Evolutionary conservation across 306 rosid genomes (phyloP).

Genomic region (Vachellia collinsii): DNA sequence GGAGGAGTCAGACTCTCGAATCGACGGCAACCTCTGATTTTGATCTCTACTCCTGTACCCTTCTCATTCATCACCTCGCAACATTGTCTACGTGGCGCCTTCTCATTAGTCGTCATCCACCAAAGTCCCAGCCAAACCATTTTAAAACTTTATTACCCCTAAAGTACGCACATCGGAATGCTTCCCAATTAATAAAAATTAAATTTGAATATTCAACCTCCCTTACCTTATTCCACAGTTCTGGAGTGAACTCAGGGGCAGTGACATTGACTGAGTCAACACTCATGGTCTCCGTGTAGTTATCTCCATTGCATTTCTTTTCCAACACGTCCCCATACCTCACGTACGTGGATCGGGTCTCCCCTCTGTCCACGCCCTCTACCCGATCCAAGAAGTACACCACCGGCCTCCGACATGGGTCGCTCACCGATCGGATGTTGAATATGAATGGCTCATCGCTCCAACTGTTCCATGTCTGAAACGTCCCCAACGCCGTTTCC

Average conservation of each 20-base stretch:
- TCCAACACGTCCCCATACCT: slow-evolving; percentile 5
- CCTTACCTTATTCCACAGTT: slow-evolving; percentile 57
- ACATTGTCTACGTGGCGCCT: slow-evolving; percentile 72
- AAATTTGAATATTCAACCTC: background rate
- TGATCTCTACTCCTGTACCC: slow-evolving; percentile 12
- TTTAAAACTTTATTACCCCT: background rate
- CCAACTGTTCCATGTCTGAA: slow-evolving; percentile 44
- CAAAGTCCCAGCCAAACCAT: background rate
- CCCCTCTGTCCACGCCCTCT: slow-evolving; percentile 19
- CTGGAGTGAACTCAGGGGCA: slow-evolving; percentile 35
- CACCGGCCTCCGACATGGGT: slow-evolving; percentile 41
- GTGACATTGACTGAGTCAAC: slow-evolving; percentile 43
- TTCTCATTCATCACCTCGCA: slow-evolving; percentile 37
- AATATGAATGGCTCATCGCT: slow-evolving; percentile 48
- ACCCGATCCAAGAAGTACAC: slow-evolving; percentile 42
- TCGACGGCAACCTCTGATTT: slow-evolving; percentile 44
- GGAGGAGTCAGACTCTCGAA: slow-evolving; percentile 54
- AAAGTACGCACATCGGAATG: too few species aligned
- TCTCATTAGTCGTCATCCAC: slow-evolving; percentile 6
- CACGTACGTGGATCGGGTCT: slow-evolving; percentile 39
- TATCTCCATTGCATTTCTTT: slow-evolving; percentile 5
- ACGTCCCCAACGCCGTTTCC: slow-evolving; percentile 45
- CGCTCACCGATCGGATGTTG: slow-evolving; percentile 37
- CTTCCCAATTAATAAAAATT: background rate
- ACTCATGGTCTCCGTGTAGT: slow-evolving; percentile 22